Percentiles rank a stretch among this genome's conserved stretches.
Conservation (phyloP, 2,329 filamentous ascomycete genomes). For the Talaromyces rugulosus region DNA sequence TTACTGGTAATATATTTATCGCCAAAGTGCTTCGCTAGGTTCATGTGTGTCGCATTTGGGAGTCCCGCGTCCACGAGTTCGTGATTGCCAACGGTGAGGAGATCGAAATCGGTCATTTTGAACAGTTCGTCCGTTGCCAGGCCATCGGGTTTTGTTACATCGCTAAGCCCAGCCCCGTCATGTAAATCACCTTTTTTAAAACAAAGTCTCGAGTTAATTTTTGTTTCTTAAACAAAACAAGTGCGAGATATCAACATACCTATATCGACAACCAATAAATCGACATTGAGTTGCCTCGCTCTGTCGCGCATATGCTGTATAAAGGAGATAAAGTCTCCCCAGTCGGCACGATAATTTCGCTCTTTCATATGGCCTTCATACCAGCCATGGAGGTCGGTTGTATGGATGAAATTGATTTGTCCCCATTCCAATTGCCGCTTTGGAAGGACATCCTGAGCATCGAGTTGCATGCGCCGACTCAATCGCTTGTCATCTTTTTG, state of each 20-base stretch:
- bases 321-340: constrained; percentile 63
- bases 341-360: constrained; percentile 61
- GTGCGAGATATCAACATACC: constrained; percentile 30
- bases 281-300: constrained; percentile 54
- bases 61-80: constrained; percentile 62
- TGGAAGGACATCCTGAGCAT: no score
- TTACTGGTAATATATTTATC: constrained; percentile 53
- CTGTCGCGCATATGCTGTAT: constrained; percentile 57
- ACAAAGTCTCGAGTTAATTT: constrained; percentile 8
- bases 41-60: constrained; percentile 57
- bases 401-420: constrained; percentile 60
- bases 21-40: constrained; percentile 56
- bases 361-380: constrained; percentile 59
- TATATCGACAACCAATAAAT: constrained; percentile 58
- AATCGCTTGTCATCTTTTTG: neutral
- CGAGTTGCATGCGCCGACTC: neutral
- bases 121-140: constrained; percentile 51
- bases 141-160: constrained; percentile 57
- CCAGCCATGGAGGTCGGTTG: constrained; percentile 61
- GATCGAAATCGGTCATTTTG: constrained; percentile 50
- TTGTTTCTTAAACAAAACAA: neutral
- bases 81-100: constrained; percentile 58
- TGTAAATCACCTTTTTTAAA: constrained; percentile 52
- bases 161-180: constrained; percentile 60
- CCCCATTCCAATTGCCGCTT: constrained; percentile 44